phyloP scores from a whole-genome alignment of 176 grass and related monocot genomes.

The Guadua angustifolia region DNA sequence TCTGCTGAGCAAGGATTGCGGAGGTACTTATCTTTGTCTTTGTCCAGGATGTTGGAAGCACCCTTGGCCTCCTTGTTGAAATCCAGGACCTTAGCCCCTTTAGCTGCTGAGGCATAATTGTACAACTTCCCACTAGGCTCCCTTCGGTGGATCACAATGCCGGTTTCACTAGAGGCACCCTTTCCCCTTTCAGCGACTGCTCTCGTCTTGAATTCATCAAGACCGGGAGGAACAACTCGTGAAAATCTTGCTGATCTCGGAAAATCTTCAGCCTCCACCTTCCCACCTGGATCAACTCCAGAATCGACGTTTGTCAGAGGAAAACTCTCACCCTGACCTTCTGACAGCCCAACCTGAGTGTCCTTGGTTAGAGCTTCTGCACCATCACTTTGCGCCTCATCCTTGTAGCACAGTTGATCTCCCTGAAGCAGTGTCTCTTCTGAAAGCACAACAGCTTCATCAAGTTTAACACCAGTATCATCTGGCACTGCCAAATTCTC shows the following conservation, averaged over 20 bases:
- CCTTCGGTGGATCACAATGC: slow-evolving; percentile 74
- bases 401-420: slow-evolving; percentile 37
- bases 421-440: slow-evolving; percentile 33
- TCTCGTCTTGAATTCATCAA: slow-evolving; percentile 91
- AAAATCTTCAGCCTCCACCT: slow-evolving; percentile 53
- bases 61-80: slow-evolving; percentile 98
- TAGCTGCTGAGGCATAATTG: slow-evolving; percentile 85
- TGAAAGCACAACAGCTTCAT: slow-evolving; percentile 34
- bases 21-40: slow-evolving; percentile 94
- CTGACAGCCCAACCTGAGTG: slow-evolving; percentile 33
- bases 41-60: slow-evolving; percentile 92
- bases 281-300: slow-evolving; percentile 38
- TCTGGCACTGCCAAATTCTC: slow-evolving; percentile 15
- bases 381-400: slow-evolving; percentile 20
- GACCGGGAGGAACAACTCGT: slow-evolving; percentile 59
- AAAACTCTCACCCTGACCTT: slow-evolving; percentile 18
- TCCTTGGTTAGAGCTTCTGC: slow-evolving; percentile 37
- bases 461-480: slow-evolving; percentile 39
- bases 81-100: slow-evolving; percentile 83
- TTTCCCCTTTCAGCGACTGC: slow-evolving; percentile 67
- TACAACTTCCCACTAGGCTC: slow-evolving; percentile 92
- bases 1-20: slow-evolving; percentile 94
- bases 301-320: slow-evolving; percentile 10
- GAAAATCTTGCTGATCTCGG: slow-evolving; percentile 55
- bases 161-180: slow-evolving; percentile 50